A percentile compares a stretch with the other conserved stretches of the same genome.
Evolutionary conservation across 805 yeast genomes (phyloP).

Genomic region (Nakazawaea wyomingensis): DNA sequence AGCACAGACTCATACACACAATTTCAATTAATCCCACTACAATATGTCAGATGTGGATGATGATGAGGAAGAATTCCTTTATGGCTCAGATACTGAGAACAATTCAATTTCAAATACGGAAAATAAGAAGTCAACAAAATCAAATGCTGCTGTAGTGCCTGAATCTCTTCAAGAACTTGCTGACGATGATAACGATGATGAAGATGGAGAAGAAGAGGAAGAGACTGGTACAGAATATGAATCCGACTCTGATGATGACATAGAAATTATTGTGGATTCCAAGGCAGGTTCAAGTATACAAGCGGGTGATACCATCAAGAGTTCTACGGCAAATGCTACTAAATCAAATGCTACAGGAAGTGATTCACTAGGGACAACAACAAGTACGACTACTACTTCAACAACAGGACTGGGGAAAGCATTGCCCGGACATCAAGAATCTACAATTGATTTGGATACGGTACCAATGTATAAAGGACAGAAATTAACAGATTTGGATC

Average conservation of each 20-base stretch:
- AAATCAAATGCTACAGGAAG: slow-evolving; percentile 4
- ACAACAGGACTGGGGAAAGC: slow-evolving; percentile 18
- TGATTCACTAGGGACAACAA: slow-evolving; percentile 15
- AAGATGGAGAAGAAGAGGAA: slow-evolving; percentile 39
- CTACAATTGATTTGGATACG: slow-evolving; percentile 56
- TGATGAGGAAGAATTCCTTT: slow-evolving; percentile 67
- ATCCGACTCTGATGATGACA: slow-evolving; percentile 56
- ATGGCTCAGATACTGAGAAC: slow-evolving; percentile 46
- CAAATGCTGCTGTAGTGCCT: slow-evolving; percentile 15
- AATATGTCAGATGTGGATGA: slow-evolving; percentile 6
- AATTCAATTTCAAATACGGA: slow-evolving; percentile 17
- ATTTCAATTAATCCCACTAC: too few species aligned
- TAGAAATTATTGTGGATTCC: slow-evolving; percentile 74
- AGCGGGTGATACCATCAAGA: not conserved
- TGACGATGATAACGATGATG: slow-evolving; percentile 26
- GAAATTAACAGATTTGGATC: slow-evolving; percentile 75
- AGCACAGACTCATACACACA: too few species aligned
- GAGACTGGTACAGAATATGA: slow-evolving; percentile 46
- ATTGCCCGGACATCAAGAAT: slow-evolving; percentile 33
- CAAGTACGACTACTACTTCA: slow-evolving; percentile 13
- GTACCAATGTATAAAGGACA: slow-evolving; percentile 74
- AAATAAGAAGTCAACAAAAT: slow-evolving; percentile 12
- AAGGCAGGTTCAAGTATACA: slow-evolving; percentile 11
- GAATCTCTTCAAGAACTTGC: slow-evolving; percentile 17
- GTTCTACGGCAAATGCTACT: not conserved